Evolutionary conservation across 73 alveolate species (phyloP).

Genomic region (Paramecium octaurelia): DNA sequence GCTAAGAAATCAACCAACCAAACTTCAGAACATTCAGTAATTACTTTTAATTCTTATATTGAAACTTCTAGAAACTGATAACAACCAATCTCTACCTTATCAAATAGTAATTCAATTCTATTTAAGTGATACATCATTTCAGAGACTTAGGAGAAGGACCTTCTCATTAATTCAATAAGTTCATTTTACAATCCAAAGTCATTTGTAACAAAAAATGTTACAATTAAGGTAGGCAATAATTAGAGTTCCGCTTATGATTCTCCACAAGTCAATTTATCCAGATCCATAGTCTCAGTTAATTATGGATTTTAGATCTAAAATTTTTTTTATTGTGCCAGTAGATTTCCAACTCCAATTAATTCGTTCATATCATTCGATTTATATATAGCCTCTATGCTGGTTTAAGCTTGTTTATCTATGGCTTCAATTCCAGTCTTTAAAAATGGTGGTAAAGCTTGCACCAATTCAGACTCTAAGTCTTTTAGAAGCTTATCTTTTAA

Average conservation of each 20-base stretch:
- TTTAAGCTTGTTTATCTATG: neutral
- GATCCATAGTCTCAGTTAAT: neutral
- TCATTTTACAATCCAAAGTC: conserved; percentile 43
- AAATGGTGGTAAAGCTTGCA: conserved; percentile 10
- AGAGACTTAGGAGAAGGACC: conserved; percentile 11
- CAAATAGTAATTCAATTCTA: conserved; percentile 51
- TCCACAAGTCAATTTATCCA: conserved; percentile 26
- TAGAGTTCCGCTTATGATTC: neutral
- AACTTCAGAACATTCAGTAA: conserved; percentile 60
- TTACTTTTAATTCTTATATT: neutral
- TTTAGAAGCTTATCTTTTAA: conserved; percentile 2
- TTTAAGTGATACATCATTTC: conserved; percentile 38
- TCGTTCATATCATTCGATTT: conserved; percentile 30
- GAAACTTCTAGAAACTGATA: conserved; percentile 29
- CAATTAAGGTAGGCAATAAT: conserved; percentile 40
- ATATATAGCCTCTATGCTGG: neutral
- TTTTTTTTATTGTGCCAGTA: neutral
- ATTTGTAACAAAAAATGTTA: conserved; percentile 43
- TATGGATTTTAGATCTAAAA: neutral
- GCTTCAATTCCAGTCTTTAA: conserved; percentile 34
- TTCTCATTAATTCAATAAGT: conserved; percentile 58
- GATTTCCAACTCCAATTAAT: conserved; percentile 9
- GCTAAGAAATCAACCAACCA: conserved; percentile 58
- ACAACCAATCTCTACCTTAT: conserved; percentile 47
- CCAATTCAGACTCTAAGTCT: conserved; percentile 38